A percentile compares a stretch with the other conserved stretches of the same genome.
phyloP scores from a whole-genome alignment of 2,329 filamentous ascomycete genomes.

The Trichoderma oligosporum region DNA sequence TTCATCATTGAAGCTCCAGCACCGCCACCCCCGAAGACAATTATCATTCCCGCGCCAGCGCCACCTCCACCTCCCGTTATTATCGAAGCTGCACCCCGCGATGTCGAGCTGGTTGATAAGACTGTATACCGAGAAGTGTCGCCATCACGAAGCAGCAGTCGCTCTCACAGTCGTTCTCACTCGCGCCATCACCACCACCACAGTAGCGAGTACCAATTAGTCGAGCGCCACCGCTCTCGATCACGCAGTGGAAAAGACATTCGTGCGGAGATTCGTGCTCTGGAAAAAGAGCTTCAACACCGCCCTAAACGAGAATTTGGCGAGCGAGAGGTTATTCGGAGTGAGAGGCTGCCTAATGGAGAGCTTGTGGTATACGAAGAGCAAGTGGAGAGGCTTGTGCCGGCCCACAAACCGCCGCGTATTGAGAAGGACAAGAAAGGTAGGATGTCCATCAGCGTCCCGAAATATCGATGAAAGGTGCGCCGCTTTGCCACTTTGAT shows the following conservation, averaged over 20 bases:
- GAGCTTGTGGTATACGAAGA: slow-evolving; percentile 63
- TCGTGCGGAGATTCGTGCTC: slow-evolving; percentile 64
- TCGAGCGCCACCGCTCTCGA: slow-evolving; percentile 40
- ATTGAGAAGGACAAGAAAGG: slow-evolving; percentile 92
- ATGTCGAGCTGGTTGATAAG: slow-evolving; percentile 43
- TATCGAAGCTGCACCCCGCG: slow-evolving; percentile 33
- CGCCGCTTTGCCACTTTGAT: slow-evolving; percentile 33
- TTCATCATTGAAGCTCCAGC: slow-evolving; percentile 34
- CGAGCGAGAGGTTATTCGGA: slow-evolving; percentile 52
- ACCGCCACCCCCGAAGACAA: slow-evolving; percentile 23
- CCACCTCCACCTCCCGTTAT: slow-evolving; percentile 32
- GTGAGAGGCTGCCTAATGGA: slow-evolving; percentile 56
- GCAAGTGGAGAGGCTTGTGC: slow-evolving; percentile 52
- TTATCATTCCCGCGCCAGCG: slow-evolving; percentile 26
- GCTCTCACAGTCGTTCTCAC: slow-evolving; percentile 27
- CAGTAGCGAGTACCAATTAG: slow-evolving; percentile 28
- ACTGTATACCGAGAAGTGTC: slow-evolving; percentile 50
- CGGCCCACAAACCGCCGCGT: slow-evolving; percentile 55
- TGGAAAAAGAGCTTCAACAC: slow-evolving; percentile 54
- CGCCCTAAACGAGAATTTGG: slow-evolving; percentile 32
- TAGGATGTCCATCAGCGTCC: slow-evolving; percentile 86
- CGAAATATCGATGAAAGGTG: slow-evolving; percentile 62
- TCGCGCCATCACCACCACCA: slow-evolving; percentile 31
- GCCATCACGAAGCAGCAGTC: slow-evolving; percentile 39
- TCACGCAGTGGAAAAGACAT: slow-evolving; percentile 60